phyloP scores from a whole-genome alignment of 108 stramenopile species.

The Discostella stelligeroides region DNA sequence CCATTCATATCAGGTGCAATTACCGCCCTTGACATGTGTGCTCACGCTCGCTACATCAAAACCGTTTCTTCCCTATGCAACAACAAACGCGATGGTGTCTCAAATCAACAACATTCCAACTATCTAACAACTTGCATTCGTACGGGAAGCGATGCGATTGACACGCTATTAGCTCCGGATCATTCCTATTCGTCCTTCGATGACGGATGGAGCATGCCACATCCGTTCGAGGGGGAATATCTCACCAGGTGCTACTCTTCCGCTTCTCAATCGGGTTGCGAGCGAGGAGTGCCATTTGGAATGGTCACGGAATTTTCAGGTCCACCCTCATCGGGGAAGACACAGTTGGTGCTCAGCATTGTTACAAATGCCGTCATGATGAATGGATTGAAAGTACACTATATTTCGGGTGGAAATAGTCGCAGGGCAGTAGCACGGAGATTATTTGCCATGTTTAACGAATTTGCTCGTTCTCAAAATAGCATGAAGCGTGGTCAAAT shows the following conservation, averaged over 20 bases:
- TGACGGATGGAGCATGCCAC: conserved; percentile 17
- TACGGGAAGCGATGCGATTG: conserved; percentile 40
- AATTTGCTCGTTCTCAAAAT: not conserved
- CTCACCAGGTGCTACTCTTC: not conserved
- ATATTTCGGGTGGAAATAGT: conserved; percentile 22
- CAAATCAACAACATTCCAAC: not conserved
- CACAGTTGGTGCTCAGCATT: conserved; percentile 45
- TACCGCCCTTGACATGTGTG: conserved; percentile 38
- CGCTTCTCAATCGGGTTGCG: not conserved
- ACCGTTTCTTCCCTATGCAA: not conserved
- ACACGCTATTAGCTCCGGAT: conserved; percentile 26
- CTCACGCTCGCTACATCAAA: conserved; percentile 8
- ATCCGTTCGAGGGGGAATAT: conserved; percentile 8
- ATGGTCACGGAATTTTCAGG: conserved; percentile 51
- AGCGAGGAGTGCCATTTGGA: conserved; percentile 42
- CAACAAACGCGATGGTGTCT: not conserved
- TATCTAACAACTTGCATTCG: conserved; percentile 9
- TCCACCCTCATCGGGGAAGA: conserved; percentile 49
- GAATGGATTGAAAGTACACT: conserved; percentile 20
- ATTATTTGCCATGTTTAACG: conserved; percentile 25
- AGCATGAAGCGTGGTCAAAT: not conserved
- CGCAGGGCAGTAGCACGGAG: conserved; percentile 29
- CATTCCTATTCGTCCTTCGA: conserved; percentile 10
- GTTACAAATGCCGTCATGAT: conserved; percentile 31
- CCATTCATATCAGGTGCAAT: conserved; percentile 28